Percentiles rank a stretch among this genome's conserved stretches.
Conservation (phyloP, 208 protist genomes). For the Trypanosoma rangeli region DNA sequence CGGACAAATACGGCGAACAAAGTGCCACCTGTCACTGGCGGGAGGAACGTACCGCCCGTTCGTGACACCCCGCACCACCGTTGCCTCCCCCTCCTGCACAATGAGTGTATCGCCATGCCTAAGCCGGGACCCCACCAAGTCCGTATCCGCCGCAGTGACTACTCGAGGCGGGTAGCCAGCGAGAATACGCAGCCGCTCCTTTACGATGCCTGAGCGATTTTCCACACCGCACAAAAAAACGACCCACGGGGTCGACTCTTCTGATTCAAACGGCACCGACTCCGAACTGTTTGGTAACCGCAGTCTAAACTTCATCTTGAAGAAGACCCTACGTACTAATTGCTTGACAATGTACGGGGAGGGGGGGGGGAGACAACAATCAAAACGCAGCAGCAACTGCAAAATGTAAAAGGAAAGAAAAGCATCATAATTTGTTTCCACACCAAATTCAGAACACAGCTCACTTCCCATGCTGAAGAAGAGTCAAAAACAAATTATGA, state of each 20-base stretch:
- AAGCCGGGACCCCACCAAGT: slow-evolving; percentile 36
- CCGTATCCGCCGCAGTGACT: slow-evolving; percentile 39
- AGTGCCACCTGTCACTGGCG: slow-evolving; percentile 64
- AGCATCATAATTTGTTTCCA: no score
- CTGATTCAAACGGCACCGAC: slow-evolving; percentile 45
- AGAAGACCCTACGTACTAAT: background rate
- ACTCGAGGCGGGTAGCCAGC: slow-evolving; percentile 77
- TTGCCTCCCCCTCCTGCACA: slow-evolving; percentile 77
- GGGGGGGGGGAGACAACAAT: background rate
- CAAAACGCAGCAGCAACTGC: background rate
- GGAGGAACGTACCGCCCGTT: slow-evolving; percentile 82
- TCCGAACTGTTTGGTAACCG: slow-evolving; percentile 53
- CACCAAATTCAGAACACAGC: background rate
- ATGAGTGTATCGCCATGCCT: slow-evolving; percentile 68
- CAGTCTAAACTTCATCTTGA: slow-evolving; percentile 61
- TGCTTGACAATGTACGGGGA: background rate
- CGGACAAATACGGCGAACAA: slow-evolving; percentile 85
- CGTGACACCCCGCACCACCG: slow-evolving; percentile 51
- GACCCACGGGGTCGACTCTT: slow-evolving; percentile 39
- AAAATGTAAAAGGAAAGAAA: no score
- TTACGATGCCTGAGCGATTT: slow-evolving; percentile 35
- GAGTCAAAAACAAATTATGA: no score
- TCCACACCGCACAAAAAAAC: slow-evolving; percentile 39
- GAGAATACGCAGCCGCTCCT: slow-evolving; percentile 52
- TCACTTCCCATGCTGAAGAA: background rate